Percentiles rank a stretch among this genome's conserved stretches.
Conservation (phyloP, 768 basidiomycete genomes). For the Boletus subparvulus region DNA sequence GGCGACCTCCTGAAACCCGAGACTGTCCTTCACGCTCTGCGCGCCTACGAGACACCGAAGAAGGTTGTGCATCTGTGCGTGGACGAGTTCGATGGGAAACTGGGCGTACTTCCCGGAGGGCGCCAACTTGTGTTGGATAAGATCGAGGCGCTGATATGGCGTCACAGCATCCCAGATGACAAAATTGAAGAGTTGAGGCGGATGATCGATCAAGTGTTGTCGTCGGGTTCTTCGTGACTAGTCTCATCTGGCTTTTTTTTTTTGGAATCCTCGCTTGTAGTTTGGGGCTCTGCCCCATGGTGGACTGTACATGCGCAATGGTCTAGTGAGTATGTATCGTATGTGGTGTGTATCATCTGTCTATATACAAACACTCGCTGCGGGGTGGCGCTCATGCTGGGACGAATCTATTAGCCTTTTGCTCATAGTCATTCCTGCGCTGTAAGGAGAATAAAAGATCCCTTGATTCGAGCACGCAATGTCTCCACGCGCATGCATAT, state of each 20-base stretch:
- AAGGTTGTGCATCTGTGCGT: not conserved
- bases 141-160: slow-evolving; percentile 16
- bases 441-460: too few relatives aligned
- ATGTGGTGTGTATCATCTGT: too few relatives aligned
- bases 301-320: too few relatives aligned
- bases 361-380: too few relatives aligned
- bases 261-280: too few relatives aligned
- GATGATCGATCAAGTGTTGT: not conserved
- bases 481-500: too few relatives aligned
- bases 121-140: slow-evolving; percentile 11
- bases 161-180: slow-evolving; percentile 6
- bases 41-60: not conserved
- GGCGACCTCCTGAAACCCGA: not conserved
- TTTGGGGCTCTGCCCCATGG: too few relatives aligned
- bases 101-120: slow-evolving; percentile 1
- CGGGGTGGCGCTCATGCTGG: too few relatives aligned
- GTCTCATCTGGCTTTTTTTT: too few relatives aligned
- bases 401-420: not conserved
- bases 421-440: not conserved
- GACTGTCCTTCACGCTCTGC: not conserved
- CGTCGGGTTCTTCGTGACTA: not conserved
- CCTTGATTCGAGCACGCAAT: too few relatives aligned
- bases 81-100: slow-evolving; percentile 1
- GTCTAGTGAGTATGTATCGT: too few relatives aligned
- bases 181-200: slow-evolving; percentile 2